Base-by-base conservation (phyloP, 306 rosid species). In the Vicia villosa region DNA sequence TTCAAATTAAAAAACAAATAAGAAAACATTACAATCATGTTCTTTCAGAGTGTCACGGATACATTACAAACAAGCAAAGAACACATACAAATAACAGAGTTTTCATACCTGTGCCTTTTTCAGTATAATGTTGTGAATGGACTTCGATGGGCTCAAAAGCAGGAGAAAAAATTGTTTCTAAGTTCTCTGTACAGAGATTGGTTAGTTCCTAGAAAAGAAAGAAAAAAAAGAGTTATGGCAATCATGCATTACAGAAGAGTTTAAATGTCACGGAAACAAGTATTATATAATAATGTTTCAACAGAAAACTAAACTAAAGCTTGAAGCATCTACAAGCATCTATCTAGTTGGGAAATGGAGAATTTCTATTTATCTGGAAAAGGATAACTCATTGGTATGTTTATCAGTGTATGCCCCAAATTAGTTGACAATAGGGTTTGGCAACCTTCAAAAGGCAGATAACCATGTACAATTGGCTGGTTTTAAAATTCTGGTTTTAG, bases 121-220 rank as follows among this genome's bases (percentile, higher is more conserved):
- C 88, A 22, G 68, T 70, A 65, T 67, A 64, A 55, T 73, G 80
- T 79, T 83, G 86, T 68, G 74, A 68, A 49, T 67, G 75, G 66
- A 72, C 77, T 69, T 83, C 91, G 52, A 81, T 41, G 13, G 83
- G 80, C 76, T 89, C 89, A 66, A 85, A 81, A 68, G 87, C 81
- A 82, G 96, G 93, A 79, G 97, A 91, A 81, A 91, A 89, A 56
- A 87, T 84, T 17, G 96, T 81, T 74, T 82, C 91, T 38, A 85
- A 46, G 82, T 79, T 81, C 46, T 84, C 80, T 38, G 85, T 60
- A 77, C 73, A 79, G 42, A 72, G 61, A 45, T 72, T 63, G 70
- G 62, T 68, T 62, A 83, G 62, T 30, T 85, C 97, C 97, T 91
- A 86, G 24, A 58, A 72, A 82, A 51, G 38, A 55, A 72, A 82